A percentile compares a stretch with the other conserved stretches of the same genome.
Evolutionary conservation across 2,329 filamentous ascomycete genomes (phyloP).

Genomic region (Ilyonectria robusta): DNA sequence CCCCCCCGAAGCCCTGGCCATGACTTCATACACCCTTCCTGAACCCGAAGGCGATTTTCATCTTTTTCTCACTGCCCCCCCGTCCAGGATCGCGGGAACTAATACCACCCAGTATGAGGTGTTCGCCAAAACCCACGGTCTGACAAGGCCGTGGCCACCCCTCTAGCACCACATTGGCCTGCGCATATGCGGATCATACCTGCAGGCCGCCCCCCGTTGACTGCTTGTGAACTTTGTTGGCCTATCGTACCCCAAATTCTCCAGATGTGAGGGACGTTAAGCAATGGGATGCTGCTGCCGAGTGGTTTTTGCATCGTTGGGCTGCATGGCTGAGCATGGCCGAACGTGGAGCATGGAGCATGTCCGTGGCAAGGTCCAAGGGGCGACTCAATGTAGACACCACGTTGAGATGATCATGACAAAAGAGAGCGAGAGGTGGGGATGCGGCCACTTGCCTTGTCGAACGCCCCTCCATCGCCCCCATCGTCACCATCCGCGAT

Average conservation of each 20-base stretch:
- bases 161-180: conserved; percentile 40
- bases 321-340: conserved; percentile 24
- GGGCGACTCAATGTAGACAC: conserved; percentile 22
- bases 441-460: conserved; percentile 36
- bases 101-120: conserved; percentile 33
- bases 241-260: conserved; percentile 34
- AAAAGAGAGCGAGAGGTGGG: conserved; percentile 28
- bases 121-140: conserved; percentile 38
- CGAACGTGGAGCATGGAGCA: conserved; percentile 10
- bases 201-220: conserved; percentile 47
- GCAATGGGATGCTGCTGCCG: conserved; percentile 33
- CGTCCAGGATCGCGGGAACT: conserved; percentile 34
- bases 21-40: conserved; percentile 17
- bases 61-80: conserved; percentile 22
- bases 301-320: conserved; percentile 38
- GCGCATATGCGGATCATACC: conserved; percentile 56
- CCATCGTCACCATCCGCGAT: conserved; percentile 7
- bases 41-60: conserved; percentile 17
- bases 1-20: conserved; percentile 17
- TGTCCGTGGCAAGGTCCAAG: conserved; percentile 25
- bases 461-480: conserved; percentile 29
- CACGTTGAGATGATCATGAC: conserved; percentile 9
- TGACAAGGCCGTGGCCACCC: conserved; percentile 37
- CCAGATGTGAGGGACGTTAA: conserved; percentile 33
- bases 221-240: conserved; percentile 25